Base-by-base conservation (phyloP, 2,329 filamentous ascomycete species). In the Aspergillus sp. region DNA sequence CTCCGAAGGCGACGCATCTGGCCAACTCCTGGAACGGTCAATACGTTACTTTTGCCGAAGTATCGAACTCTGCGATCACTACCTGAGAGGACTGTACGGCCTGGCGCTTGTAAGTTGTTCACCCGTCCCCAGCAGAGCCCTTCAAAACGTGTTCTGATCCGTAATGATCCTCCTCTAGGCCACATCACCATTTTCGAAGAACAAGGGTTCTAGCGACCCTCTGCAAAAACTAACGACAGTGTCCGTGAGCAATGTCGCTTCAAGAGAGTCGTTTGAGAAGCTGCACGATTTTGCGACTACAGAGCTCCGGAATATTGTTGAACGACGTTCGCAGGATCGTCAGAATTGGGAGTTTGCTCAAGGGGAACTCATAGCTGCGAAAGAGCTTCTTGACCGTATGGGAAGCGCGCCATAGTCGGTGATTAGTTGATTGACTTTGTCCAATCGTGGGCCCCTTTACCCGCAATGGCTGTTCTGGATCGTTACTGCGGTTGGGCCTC, bases 51-150 rank as follows among this genome's bases (percentile, higher is more conserved):
- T 96, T 73, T 89, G 88, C 68, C 84, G 94, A 63, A 94, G 91
- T 65, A 84, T 97, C 59, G 94, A 99, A 75, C 82, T 99, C 48
- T 97, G 94, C 66, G 89, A 97, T 63, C 86, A 91, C 68, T 97
- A 97, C 69, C 73, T 97, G 56, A 85, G 94, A 56, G 94, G 92
- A 1, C 96, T 91, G 70, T 97, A 96, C 71, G 94, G 94, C 5
- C 76, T 99, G 54, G 94, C 93, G 70, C 71, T 92, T 71, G 87
- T 91, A 72, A 64, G 82, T 60, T 17, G 5, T 14, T 21, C 7
- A 50, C 25, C 25, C 21, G 2, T 13, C 17, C 13, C 36, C 3
- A 25, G 16, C 21, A 23, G 16, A 5, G n/a, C n/a, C n/a, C n/a
- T n/a, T n/a, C n/a, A n/a, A n/a, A n/a, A n/a, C n/a, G n/a, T n/a